A percentile compares a stretch with the other conserved stretches of the same genome.
These are phyloP conservation scores for Paramecium primaurelia DNA, from an alignment of 73 alveolate species.

Conservation along the genomic window DNA sequence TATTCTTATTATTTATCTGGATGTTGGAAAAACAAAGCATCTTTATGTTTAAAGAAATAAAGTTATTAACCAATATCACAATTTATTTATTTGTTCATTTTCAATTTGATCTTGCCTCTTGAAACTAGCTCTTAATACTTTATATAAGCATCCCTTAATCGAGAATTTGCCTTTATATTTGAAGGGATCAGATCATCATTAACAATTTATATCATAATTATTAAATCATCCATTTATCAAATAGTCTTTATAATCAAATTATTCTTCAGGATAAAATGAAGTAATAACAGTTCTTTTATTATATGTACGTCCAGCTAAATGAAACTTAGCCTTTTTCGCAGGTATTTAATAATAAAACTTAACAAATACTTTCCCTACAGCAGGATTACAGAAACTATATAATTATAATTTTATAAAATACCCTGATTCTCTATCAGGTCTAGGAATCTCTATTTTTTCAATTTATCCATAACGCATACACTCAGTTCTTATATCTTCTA, in stretches of 20 bases:
- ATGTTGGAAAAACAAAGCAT: not conserved
- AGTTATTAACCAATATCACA: not conserved
- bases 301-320: conserved; percentile 87
- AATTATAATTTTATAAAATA: conserved; percentile 56
- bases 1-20: not conserved
- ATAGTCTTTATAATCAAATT: conserved; percentile 90
- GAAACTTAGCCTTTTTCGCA: conserved; percentile 93
- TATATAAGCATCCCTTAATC: not conserved
- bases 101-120: not conserved
- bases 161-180: not conserved
- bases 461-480: conserved; percentile 86
- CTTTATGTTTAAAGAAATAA: not conserved
- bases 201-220: not conserved
- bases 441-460: conserved; percentile 87
- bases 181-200: not conserved
- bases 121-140: not conserved
- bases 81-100: not conserved
- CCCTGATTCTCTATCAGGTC: conserved; percentile 81
- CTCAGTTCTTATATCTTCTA: conserved; percentile 83
- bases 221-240: conserved; percentile 57
- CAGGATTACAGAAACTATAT: conserved; percentile 54
- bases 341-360: conserved; percentile 76
- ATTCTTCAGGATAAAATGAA: conserved; percentile 92
- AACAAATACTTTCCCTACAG: conserved; percentile 93
- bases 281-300: conserved; percentile 93